Percentiles rank a stretch among this genome's conserved stretches.
phyloP scores from a whole-genome alignment of 192 early-diverging fungal genomes.

The Kickxella alabastrina region DNA sequence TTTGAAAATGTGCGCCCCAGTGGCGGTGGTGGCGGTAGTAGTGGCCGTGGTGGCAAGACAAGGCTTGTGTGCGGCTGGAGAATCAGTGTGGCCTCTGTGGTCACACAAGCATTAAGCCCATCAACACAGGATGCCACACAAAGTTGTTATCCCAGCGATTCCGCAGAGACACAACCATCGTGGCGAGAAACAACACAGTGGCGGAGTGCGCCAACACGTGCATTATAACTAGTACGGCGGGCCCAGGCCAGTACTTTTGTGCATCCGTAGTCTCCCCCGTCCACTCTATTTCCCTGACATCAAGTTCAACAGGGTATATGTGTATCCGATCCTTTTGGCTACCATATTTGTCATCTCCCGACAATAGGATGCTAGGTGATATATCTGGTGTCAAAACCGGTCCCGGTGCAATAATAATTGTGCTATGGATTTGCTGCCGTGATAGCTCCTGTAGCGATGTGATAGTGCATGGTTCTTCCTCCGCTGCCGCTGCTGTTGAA shows the following conservation, averaged over 20 bases:
- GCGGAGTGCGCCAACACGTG: slow-evolving; percentile 9
- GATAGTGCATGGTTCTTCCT: not conserved
- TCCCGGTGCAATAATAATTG: not conserved
- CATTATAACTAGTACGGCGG: not conserved
- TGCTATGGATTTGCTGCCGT: not conserved
- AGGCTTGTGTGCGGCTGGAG: no score
- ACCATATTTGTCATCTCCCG: slow-evolving; percentile 2
- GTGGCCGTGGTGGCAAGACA: no score
- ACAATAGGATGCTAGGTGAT: not conserved
- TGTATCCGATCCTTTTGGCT: slow-evolving; percentile 2
- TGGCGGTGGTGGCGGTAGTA: no score
- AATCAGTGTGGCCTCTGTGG: slow-evolving; percentile 11
- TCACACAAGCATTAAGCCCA: slow-evolving; percentile 21
- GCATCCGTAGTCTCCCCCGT: not conserved
- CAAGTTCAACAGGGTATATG: slow-evolving; percentile 2
- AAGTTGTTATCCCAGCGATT: slow-evolving; percentile 1
- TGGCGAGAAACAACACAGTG: slow-evolving; percentile 3
- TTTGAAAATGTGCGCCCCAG: no score
- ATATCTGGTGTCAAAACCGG: not conserved
- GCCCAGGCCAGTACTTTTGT: not conserved
- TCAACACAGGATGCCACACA: slow-evolving; percentile 25
- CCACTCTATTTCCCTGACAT: no score
- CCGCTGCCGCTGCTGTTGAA: not conserved
- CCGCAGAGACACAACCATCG: not conserved
- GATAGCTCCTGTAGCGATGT: not conserved